Evolutionary conservation across 1,139 yeast species (phyloP).

Genomic region (Candida sojae): DNA sequence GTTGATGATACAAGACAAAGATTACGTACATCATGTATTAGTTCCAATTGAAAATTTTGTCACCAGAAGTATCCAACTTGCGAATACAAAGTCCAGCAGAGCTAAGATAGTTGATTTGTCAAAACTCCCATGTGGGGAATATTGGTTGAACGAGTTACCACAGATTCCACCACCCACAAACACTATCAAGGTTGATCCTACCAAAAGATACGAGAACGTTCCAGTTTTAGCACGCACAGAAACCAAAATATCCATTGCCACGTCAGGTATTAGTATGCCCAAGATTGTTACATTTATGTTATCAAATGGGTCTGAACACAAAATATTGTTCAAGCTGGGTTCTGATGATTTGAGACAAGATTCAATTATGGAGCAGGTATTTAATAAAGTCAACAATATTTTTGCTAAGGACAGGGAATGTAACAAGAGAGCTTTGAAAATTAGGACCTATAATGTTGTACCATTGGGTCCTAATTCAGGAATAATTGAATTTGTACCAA

Average conservation of each 20-base stretch:
- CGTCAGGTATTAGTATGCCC: slow-evolving; percentile 85
- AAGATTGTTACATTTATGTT: slow-evolving; percentile 63
- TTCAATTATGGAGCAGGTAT: slow-evolving; percentile 96
- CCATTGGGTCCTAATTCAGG: slow-evolving; percentile 91
- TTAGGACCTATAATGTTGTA: slow-evolving; percentile 85
- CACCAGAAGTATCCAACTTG: slow-evolving; percentile 50
- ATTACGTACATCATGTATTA: slow-evolving; percentile 18
- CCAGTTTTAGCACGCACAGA: slow-evolving; percentile 52
- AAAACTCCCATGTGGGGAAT: slow-evolving; percentile 42
- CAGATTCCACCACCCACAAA: slow-evolving; percentile 72
- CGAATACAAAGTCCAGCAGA: slow-evolving; percentile 45
- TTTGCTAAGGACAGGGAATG: slow-evolving; percentile 60
- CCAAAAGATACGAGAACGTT: slow-evolving; percentile 47
- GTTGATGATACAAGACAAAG: slow-evolving; percentile 10
- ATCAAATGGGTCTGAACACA: slow-evolving; percentile 58
- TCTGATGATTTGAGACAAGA: slow-evolving; percentile 94
- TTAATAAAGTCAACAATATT: slow-evolving; percentile 79
- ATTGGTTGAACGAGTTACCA: slow-evolving; percentile 59
- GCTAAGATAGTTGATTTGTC: slow-evolving; percentile 37
- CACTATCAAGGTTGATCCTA: slow-evolving; percentile 40
- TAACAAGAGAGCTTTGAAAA: slow-evolving; percentile 53
- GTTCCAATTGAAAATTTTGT: slow-evolving; percentile 51
- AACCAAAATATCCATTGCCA: slow-evolving; percentile 56
- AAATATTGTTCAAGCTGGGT: slow-evolving; percentile 75
- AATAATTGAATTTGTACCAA: slow-evolving; percentile 82